Evolutionary conservation across 2,329 filamentous ascomycete species (phyloP).

Genomic region (Paecilomyces niveus): DNA sequence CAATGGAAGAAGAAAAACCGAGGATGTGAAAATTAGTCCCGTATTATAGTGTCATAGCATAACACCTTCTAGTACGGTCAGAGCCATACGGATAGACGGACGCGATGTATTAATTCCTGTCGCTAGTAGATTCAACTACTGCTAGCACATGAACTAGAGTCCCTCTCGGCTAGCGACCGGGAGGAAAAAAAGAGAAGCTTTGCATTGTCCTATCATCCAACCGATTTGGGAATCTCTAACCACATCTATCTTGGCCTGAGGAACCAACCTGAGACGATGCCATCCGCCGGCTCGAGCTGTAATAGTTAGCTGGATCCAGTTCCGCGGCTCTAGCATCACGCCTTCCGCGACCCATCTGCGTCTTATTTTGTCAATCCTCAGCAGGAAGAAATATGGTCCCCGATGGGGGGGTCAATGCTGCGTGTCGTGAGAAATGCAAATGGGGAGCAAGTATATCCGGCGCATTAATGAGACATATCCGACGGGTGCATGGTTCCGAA

Average conservation of each 20-base stretch:
- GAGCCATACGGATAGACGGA: neutral
- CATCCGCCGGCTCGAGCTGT: neutral
- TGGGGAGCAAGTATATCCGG: neutral
- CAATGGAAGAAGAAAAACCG: neutral
- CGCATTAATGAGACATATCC: neutral
- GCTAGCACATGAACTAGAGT: neutral
- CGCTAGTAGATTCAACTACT: neutral
- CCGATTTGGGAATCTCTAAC: neutral
- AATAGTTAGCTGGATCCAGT: neutral
- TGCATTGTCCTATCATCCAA: neutral
- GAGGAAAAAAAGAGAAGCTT: neutral
- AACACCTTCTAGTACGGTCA: neutral
- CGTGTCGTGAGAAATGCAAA: neutral
- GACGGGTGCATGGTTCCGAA: neutral
- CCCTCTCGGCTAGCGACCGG: neutral
- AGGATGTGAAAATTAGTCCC: neutral
- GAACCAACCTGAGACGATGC: neutral
- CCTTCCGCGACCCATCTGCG: neutral
- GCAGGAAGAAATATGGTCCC: neutral
- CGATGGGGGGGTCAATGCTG: neutral
- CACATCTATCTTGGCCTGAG: neutral
- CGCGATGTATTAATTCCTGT: neutral
- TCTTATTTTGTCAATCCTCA: neutral
- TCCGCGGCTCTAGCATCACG: neutral
- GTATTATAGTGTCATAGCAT: neutral